Conservation (phyloP, 2,329 filamentous ascomycete species). For the Trichoderma atrobrunneum region DNA sequence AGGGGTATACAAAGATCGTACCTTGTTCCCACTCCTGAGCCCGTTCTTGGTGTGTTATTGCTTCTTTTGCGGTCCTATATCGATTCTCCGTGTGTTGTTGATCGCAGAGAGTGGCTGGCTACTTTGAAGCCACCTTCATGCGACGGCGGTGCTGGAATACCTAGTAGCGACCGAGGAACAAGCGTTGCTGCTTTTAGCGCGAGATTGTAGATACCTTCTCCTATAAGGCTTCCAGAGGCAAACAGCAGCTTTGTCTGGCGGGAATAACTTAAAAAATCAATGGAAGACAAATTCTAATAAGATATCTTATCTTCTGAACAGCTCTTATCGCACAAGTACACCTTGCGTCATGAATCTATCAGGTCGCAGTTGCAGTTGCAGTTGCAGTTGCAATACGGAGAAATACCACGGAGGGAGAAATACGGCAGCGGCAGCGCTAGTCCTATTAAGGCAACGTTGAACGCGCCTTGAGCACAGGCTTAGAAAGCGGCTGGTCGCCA, state of each 20-base stretch:
- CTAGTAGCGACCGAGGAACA: not conserved
- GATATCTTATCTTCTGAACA: not conserved
- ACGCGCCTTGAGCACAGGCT: conserved; percentile 5
- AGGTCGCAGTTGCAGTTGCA: not conserved
- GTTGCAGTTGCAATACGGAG: not conserved
- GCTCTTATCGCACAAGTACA: not conserved
- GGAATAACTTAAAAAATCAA: not conserved
- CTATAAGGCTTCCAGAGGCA: no score
- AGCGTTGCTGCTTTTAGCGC: conserved; percentile 14
- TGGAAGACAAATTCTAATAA: not conserved
- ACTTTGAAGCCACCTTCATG: conserved; percentile 12
- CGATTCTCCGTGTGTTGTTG: not conserved
- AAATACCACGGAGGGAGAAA: not conserved
- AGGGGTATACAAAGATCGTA: not conserved
- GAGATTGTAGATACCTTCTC: not conserved
- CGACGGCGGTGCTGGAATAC: not conserved
- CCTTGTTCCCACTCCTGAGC: not conserved
- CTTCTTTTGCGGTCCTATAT: not conserved
- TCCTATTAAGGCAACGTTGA: not conserved
- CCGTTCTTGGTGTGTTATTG: not conserved
- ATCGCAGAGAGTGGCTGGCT: not conserved
- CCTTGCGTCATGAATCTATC: not conserved
- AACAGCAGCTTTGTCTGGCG: not conserved
- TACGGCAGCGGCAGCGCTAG: conserved; percentile 4
- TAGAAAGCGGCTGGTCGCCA: not conserved